Base-by-base conservation (phyloP, 352 stramenopile genomes). In the Phytophthora palmivora region DNA sequence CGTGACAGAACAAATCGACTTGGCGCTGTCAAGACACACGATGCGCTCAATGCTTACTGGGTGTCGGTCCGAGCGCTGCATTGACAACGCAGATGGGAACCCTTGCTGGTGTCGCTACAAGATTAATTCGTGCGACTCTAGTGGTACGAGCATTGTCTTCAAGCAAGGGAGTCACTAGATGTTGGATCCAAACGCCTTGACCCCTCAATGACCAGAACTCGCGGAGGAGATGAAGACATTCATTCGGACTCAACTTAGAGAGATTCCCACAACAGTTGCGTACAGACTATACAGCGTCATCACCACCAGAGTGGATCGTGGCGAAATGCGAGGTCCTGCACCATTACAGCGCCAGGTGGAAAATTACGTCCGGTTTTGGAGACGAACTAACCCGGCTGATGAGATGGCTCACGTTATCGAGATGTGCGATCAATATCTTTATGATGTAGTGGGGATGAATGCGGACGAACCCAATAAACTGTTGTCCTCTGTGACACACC, bases 71-170 rank as follows among this genome's bases (percentile, higher is more conserved):
- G 39, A 47, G 9, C 21, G 39, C 39, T 32, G 9, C 14, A 15
- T 47, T 10, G 39, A 47, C 39, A 47, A 47, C 18, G 39, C 39
- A 3, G 39, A 47, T 6, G 39, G 18, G 32, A 47, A 47, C 19
- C 19, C 19, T 32, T 47, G 39, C 9, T 32, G 39, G 19, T 47
- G 39, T 12, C 39, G 39, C 19, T 47, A 47, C 39, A 47, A 42
- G 11, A 9, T 42, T n/a, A 42, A 42, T n/a, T 42, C 36, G 15
- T 42, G 15, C 15, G 36, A 42, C 2, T 42, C 36, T 9, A 42
- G 36, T 11, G 36, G 36, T n/a, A 21, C 36, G 21, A 9, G 15
- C 2, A n/a, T 42, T 19, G 36, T 42, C 3, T 42, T 42, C 36
- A 42, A 42, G 15, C 36, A 42, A 21, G 36, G 36, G 9, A 42